These are phyloP conservation scores for Trichoderma arundinaceum DNA, from an alignment of 2,329 filamentous ascomycete species.

Conservation along the genomic window DNA sequence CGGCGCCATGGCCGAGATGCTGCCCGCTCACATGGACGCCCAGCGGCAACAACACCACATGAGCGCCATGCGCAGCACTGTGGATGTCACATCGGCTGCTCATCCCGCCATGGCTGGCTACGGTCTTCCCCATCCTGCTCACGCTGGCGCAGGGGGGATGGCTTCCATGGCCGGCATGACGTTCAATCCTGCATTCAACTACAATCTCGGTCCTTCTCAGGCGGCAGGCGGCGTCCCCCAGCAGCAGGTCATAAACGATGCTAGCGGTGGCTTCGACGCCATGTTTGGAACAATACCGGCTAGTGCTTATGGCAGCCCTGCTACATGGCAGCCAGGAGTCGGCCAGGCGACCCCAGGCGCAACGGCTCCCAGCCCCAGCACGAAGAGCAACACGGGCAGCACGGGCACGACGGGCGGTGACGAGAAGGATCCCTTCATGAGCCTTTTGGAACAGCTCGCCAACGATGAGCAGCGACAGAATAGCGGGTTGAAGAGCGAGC, in stretches of 20 bases:
- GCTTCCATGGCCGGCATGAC: constrained; percentile 18
- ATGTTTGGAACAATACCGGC: constrained; percentile 65
- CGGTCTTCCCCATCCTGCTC: constrained; percentile 18
- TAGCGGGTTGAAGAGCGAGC: constrained; percentile 70
- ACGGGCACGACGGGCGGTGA: constrained; percentile 54
- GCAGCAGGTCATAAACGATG: constrained; percentile 40
- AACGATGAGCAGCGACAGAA: constrained; percentile 72
- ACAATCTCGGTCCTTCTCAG: constrained; percentile 40
- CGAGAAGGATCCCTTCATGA: constrained; percentile 83
- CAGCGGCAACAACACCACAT: constrained; percentile 41
- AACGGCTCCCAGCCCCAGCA: constrained; percentile 50
- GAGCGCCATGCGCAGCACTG: constrained; percentile 42
- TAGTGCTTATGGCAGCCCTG: constrained; percentile 58
- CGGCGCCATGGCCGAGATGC: constrained; percentile 47
- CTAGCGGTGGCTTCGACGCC: constrained; percentile 56
- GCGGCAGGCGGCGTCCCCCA: constrained; percentile 2
- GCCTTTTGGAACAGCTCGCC: constrained; percentile 78
- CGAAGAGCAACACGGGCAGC: constrained; percentile 57
- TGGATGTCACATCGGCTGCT: constrained; percentile 16
- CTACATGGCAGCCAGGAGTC: constrained; percentile 55
- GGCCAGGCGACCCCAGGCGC: constrained; percentile 33
- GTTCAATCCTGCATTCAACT: constrained; percentile 46
- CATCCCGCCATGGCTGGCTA: constrained; percentile 19
- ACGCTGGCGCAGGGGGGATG: constrained; percentile 19
- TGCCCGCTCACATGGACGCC: constrained; percentile 45